Percentiles rank a stretch among this genome's conserved stretches.
Evolutionary conservation across 495 filamentous ascomycete genomes (phyloP).

Genomic region (Astrocystis sublimbata): DNA sequence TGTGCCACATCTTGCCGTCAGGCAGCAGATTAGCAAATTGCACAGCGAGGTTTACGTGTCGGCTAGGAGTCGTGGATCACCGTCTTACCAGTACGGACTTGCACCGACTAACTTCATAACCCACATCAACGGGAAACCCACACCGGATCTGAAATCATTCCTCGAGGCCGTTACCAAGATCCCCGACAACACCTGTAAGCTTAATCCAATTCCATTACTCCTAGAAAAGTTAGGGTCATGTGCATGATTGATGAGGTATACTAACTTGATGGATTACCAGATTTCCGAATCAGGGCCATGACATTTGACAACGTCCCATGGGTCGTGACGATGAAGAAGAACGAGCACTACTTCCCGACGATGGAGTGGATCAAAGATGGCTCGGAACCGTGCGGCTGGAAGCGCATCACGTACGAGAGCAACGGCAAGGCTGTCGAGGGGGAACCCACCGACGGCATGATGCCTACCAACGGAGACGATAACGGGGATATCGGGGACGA

Average conservation of each 20-base stretch:
- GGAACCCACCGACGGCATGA: constrained; percentile 47
- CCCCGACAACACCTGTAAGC: constrained; percentile 84
- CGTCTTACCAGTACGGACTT: constrained; percentile 88
- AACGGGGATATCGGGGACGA: constrained; percentile 23
- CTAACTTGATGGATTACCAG: constrained; percentile 35
- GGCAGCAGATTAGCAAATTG: constrained; percentile 95
- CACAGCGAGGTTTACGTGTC: constrained; percentile 97
- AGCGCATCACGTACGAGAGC: constrained; percentile 68
- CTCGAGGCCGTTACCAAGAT: constrained; percentile 78
- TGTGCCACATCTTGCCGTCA: constrained; percentile 90
- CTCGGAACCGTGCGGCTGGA: constrained; percentile 64
- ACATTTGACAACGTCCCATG: constrained; percentile 98
- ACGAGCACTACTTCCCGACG: constrained; percentile 97
- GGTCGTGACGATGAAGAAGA: constrained; percentile 99
- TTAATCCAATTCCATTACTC: constrained; percentile 4
- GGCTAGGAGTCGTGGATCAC: constrained; percentile 78
- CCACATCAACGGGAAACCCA: constrained; percentile 85
- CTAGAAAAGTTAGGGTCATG: background rate
- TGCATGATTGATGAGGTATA: constrained; percentile 1
- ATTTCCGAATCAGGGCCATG: constrained; percentile 90
- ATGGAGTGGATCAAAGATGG: constrained; percentile 81
- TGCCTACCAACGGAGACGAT: constrained; percentile 28
- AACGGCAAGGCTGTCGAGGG: constrained; percentile 48
- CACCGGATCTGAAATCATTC: constrained; percentile 77
- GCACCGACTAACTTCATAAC: constrained; percentile 97